phyloP scores from a whole-genome alignment of 371 early-diverging fungal genomes.

The Dichotomocladium elegans region DNA sequence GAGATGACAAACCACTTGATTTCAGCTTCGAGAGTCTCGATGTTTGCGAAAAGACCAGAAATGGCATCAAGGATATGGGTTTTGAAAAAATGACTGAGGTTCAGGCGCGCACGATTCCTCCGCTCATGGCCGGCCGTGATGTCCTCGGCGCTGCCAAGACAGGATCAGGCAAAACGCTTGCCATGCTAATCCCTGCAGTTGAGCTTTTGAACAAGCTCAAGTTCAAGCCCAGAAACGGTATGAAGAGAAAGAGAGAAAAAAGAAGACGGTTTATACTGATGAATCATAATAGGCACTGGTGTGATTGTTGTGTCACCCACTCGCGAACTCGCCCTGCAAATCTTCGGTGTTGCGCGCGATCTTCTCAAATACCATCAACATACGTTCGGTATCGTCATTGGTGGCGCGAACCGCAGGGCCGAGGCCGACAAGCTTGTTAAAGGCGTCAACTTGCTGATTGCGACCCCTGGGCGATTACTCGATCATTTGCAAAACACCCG shows the following conservation, averaged over 20 bases:
- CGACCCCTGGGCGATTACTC: conserved; percentile 97
- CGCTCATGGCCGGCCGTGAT: conserved; percentile 94
- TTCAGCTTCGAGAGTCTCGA: conserved; percentile 63
- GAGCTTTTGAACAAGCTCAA: conserved; percentile 82
- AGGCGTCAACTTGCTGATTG: conserved; percentile 92
- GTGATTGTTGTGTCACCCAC: conserved; percentile 98
- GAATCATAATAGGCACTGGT: conserved; percentile 67
- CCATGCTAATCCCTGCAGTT: conserved; percentile 96
- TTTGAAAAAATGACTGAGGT: conserved; percentile 97
- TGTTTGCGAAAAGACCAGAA: conserved; percentile 63
- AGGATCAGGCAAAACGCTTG: conserved; percentile 98
- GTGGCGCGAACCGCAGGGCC: conserved; percentile 89
- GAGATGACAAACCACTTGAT: conserved; percentile 9
- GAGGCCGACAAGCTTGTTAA: conserved; percentile 92
- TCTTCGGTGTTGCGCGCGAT: conserved; percentile 96
- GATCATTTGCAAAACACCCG: conserved; percentile 91
- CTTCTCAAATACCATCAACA: conserved; percentile 88
- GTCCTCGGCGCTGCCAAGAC: conserved; percentile 99
- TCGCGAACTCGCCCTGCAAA: conserved; percentile 98
- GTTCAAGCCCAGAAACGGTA: conserved; percentile 93
- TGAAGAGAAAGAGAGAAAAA: conserved; percentile 8
- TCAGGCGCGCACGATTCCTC: conserved; percentile 94
- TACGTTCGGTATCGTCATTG: conserved; percentile 83
- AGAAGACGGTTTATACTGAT: neutral
- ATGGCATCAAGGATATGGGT: conserved; percentile 90